Evolutionary conservation across 1,139 yeast species (phyloP).

Genomic region (Torulaspora globosa): DNA sequence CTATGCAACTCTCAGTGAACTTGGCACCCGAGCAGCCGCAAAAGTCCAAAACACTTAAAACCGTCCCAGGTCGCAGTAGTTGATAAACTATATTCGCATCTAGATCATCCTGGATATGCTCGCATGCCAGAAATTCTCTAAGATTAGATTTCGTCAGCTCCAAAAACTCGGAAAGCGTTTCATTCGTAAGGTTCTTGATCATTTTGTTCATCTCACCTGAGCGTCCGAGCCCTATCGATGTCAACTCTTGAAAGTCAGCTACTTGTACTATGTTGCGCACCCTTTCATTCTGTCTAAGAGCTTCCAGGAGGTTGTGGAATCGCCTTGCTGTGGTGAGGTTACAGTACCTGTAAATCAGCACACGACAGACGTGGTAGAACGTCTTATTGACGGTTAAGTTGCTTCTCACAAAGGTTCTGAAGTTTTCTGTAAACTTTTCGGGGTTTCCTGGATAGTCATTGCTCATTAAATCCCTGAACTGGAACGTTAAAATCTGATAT

Average conservation of each 20-base stretch:
- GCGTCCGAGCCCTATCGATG: conserved; percentile 86
- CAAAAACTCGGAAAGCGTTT: conserved; percentile 63
- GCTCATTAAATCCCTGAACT: conserved; percentile 39
- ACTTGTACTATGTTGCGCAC: conserved; percentile 68
- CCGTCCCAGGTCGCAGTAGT: conserved; percentile 56
- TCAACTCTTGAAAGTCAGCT: conserved; percentile 82
- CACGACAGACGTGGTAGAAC: conserved; percentile 38
- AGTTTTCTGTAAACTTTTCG: conserved; percentile 36
- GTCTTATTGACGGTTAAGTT: conserved; percentile 38
- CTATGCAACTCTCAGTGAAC: conserved; percentile 59
- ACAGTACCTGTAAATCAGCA: conserved; percentile 39
- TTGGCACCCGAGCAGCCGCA: conserved; percentile 77
- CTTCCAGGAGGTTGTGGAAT: conserved; percentile 64
- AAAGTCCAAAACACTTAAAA: conserved; percentile 71
- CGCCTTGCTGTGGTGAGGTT: conserved; percentile 75
- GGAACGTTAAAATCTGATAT: conserved; percentile 39
- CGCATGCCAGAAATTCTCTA: conserved; percentile 75
- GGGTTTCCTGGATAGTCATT: conserved; percentile 40
- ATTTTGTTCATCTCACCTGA: conserved; percentile 87
- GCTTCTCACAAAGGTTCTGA: conserved; percentile 37
- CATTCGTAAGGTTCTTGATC: conserved; percentile 82
- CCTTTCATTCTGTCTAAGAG: conserved; percentile 47
- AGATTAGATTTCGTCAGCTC: conserved; percentile 60
- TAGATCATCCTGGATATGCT: conserved; percentile 81
- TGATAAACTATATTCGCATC: conserved; percentile 56